Conservation (phyloP, 208 protist species). For the Phytomonas serpens region DNA sequence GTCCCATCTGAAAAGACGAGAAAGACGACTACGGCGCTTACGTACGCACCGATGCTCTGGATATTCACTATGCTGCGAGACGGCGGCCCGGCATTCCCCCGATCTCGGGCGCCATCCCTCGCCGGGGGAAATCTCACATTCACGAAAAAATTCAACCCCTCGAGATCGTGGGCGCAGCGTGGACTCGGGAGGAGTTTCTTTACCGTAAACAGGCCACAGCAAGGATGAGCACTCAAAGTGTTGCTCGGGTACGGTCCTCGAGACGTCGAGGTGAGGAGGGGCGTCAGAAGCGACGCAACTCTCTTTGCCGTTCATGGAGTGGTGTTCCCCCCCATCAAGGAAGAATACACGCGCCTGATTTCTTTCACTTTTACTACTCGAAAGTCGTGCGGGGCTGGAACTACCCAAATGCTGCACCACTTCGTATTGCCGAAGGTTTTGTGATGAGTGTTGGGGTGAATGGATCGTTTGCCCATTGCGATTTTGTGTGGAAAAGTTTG, state of each 20-base stretch:
- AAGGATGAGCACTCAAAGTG: neutral
- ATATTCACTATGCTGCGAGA: neutral
- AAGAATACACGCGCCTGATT: neutral
- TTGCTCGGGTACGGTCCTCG: neutral
- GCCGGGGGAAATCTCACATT: neutral
- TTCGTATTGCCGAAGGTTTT: neutral
- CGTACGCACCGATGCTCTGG: conserved; percentile 4
- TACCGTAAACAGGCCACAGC: neutral
- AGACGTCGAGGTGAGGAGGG: neutral
- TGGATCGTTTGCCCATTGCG: neutral
- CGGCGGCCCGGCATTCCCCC: neutral
- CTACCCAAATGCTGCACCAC: neutral
- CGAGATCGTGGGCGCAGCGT: neutral
- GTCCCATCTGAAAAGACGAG: conserved; percentile 24
- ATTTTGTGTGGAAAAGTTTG: neutral
- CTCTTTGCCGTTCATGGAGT: neutral
- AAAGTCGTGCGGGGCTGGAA: neutral
- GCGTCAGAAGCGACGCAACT: neutral
- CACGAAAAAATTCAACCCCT: neutral
- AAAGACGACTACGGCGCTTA: conserved; percentile 12
- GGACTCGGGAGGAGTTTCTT: neutral
- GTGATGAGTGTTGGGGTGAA: neutral
- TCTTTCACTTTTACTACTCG: neutral
- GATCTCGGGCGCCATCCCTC: neutral
- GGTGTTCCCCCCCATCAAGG: neutral